These are phyloP conservation scores for Turritis glabra DNA, from an alignment of 345 rosid genomes.

Conservation along the genomic window DNA sequence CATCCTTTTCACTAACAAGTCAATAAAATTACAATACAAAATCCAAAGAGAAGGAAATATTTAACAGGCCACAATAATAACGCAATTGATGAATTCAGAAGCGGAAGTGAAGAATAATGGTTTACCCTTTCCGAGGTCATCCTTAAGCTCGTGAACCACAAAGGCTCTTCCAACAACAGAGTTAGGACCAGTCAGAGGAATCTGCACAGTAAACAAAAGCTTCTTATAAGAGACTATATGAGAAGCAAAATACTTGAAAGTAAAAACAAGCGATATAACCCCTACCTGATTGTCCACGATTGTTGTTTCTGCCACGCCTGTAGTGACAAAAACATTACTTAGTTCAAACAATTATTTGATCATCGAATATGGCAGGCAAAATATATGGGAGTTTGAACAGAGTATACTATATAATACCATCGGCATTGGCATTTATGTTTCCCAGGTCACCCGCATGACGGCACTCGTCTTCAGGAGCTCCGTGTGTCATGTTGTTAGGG, in stretches of 20 bases:
- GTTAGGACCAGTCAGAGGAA: slow-evolving; percentile 76
- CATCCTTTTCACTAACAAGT: background rate
- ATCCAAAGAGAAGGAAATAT: background rate
- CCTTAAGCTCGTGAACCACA: slow-evolving; percentile 95
- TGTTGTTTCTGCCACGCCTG: slow-evolving; percentile 94
- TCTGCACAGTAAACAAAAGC: slow-evolving; percentile 43
- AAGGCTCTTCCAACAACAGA: slow-evolving; percentile 90
- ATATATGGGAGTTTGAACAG: background rate
- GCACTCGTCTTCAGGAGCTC: slow-evolving; percentile 89
- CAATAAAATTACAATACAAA: background rate
- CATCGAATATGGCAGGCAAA: background rate
- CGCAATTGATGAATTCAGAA: background rate
- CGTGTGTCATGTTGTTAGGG: slow-evolving; percentile 84
- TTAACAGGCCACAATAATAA: background rate
- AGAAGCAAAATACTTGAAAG: background rate
- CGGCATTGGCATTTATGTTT: slow-evolving; percentile 90
- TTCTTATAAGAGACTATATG: slow-evolving; percentile 1
- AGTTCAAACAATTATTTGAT: background rate
- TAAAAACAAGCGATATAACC: background rate
- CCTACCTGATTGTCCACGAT: slow-evolving; percentile 77
- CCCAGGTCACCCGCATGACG: slow-evolving; percentile 99
- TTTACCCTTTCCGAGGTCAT: slow-evolving; percentile 95
- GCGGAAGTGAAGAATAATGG: background rate
- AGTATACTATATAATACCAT: slow-evolving; percentile 50
- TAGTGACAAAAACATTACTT: slow-evolving; percentile 20